Conservation (phyloP, 495 filamentous ascomycete species). For the Trichoderma virens region DNA sequence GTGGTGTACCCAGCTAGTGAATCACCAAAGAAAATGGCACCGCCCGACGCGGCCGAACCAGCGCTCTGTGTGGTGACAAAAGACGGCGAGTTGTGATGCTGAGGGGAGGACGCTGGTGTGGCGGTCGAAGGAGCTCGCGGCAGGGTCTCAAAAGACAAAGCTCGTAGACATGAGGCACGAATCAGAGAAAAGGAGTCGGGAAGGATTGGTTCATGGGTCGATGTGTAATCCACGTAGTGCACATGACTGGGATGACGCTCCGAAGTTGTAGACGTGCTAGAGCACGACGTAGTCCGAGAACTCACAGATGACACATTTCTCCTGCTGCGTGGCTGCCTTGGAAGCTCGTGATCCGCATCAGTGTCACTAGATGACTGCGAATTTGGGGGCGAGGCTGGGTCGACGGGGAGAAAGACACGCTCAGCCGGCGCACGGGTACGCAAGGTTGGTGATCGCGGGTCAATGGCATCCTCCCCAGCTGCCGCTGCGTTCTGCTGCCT, state of each 20-base stretch:
- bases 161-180: slow-evolving; percentile 77
- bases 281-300: slow-evolving; percentile 21
- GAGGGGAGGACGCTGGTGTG: slow-evolving; percentile 22
- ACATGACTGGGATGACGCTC: slow-evolving; percentile 51
- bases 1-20: slow-evolving; percentile 77
- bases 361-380: slow-evolving; percentile 39
- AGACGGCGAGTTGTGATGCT: slow-evolving; percentile 25
- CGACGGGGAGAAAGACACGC: slow-evolving; percentile 33
- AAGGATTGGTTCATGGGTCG: slow-evolving; percentile 71
- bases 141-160: slow-evolving; percentile 76
- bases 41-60: slow-evolving; percentile 41
- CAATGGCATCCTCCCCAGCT: slow-evolving; percentile 21
- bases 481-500: slow-evolving; percentile 31
- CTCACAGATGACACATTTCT: slow-evolving; percentile 24
- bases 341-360: slow-evolving; percentile 11
- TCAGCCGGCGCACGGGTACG: slow-evolving; percentile 42
- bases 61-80: slow-evolving; percentile 46
- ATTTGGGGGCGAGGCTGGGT: slow-evolving; percentile 30
- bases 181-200: slow-evolving; percentile 74
- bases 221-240: slow-evolving; percentile 80
- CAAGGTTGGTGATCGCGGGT: slow-evolving; percentile 33
- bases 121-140: slow-evolving; percentile 50
- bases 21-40: slow-evolving; percentile 84
- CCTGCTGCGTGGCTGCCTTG: slow-evolving; percentile 20
- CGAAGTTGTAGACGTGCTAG: slow-evolving; percentile 29